Evolutionary conservation across 495 filamentous ascomycete species (phyloP).

Genomic region (Staphylotrichum longicolle): DNA sequence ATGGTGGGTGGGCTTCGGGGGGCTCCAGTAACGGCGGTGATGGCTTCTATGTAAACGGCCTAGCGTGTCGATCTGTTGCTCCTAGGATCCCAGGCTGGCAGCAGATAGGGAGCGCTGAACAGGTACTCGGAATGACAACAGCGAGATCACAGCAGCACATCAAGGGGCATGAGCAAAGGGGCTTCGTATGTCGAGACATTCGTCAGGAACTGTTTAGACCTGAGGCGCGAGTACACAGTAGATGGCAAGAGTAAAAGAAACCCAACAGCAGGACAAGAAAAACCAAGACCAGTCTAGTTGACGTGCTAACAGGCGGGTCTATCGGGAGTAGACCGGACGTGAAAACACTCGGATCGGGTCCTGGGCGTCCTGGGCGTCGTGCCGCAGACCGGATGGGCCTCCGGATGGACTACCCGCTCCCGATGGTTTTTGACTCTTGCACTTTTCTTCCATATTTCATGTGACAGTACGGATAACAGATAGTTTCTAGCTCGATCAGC

Average conservation of each 20-base stretch:
- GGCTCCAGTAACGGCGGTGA: neutral
- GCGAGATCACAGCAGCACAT: conserved; percentile 2
- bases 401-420: too few relatives aligned
- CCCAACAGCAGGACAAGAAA: neutral
- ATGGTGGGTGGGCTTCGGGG: neutral
- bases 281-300: neutral
- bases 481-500: too few relatives aligned
- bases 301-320: neutral
- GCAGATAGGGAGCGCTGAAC: neutral
- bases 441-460: too few relatives aligned
- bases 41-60: neutral
- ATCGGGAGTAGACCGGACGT: conserved; percentile 11
- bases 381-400: too few relatives aligned
- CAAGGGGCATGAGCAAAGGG: neutral
- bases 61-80: too few relatives aligned
- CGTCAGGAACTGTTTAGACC: too few relatives aligned
- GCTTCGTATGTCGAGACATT: neutral
- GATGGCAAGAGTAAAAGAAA: neutral
- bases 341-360: too few relatives aligned
- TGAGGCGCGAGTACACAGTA: neutral
- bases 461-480: too few relatives aligned
- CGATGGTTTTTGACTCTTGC: too few relatives aligned
- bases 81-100: too few relatives aligned
- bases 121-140: neutral
- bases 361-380: too few relatives aligned